Percentiles rank a stretch among this genome's conserved stretches.
Conservation (phyloP, 2,329 filamentous ascomycete genomes). For the Xylariaceae sp. region DNA sequence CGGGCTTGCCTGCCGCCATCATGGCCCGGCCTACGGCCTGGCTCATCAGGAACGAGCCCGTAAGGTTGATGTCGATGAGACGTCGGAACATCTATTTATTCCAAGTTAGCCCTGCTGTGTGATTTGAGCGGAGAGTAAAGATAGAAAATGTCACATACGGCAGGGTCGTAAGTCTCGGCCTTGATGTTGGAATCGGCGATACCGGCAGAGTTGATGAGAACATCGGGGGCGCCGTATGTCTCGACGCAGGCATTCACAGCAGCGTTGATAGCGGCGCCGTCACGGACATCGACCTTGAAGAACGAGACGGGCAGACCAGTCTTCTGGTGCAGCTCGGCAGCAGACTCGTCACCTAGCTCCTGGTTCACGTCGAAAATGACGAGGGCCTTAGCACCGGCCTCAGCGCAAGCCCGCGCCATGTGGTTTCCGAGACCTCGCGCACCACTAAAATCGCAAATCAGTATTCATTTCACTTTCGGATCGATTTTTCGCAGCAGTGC, state of each 20-base stretch:
- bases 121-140: neutral
- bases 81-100: constrained; percentile 70
- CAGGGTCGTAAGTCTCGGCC: constrained; percentile 76
- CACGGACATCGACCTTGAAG: constrained; percentile 80
- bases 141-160: constrained; percentile 38
- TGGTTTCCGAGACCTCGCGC: constrained; percentile 79
- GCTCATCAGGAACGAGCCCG: constrained; percentile 77
- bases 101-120: neutral
- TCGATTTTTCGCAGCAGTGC: neutral
- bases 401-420: constrained; percentile 78
- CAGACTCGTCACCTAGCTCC: constrained; percentile 73
- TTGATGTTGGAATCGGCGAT: constrained; percentile 86
- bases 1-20: constrained; percentile 74
- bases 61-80: constrained; percentile 83
- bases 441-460: too few relatives aligned
- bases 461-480: too few relatives aligned
- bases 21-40: constrained; percentile 75
- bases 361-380: constrained; percentile 80
- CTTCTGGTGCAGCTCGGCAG: constrained; percentile 72
- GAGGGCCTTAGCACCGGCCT: constrained; percentile 75
- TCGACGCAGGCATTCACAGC: constrained; percentile 70
- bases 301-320: constrained; percentile 76
- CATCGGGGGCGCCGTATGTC: constrained; percentile 72
- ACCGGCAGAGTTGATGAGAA: constrained; percentile 80
- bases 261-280: constrained; percentile 71